phyloP scores from a whole-genome alignment of 2,329 filamentous ascomycete species.

The Dactylella cylindrospora region DNA sequence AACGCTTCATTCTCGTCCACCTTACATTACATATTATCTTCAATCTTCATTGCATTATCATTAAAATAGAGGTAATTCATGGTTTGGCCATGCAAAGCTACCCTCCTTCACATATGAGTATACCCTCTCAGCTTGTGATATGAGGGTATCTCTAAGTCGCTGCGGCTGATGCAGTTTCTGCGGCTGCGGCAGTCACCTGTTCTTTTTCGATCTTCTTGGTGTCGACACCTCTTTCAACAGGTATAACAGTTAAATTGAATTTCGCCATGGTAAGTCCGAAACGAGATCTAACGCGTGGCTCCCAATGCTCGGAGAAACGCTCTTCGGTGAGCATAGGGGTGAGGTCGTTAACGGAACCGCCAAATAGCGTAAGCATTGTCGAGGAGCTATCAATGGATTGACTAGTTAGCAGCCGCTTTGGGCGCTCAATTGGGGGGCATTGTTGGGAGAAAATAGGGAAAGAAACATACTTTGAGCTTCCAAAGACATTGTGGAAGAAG shows the following conservation, averaged over 20 bases:
- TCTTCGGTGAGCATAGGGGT: conserved; percentile 54
- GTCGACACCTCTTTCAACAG: conserved; percentile 52
- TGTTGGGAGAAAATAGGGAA: not conserved
- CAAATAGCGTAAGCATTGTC: conserved; percentile 55
- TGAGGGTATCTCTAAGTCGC: too few relatives aligned
- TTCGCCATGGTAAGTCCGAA: conserved; percentile 54
- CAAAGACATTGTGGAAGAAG: conserved; percentile 53
- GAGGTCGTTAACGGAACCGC: conserved; percentile 52
- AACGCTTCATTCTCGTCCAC: too few relatives aligned
- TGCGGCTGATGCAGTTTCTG: too few relatives aligned
- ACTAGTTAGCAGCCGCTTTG: not conserved
- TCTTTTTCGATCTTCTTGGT: conserved; percentile 46
- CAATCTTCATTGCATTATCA: too few relatives aligned
- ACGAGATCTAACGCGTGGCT: conserved; percentile 52
- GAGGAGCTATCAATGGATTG: conserved; percentile 50
- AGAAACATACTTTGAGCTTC: conserved; percentile 52
- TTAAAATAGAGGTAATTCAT: too few relatives aligned
- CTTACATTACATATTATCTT: too few relatives aligned
- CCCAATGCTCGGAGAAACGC: conserved; percentile 53
- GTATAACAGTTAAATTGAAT: conserved; percentile 53
- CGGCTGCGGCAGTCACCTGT: conserved; percentile 15
- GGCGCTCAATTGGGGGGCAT: too few relatives aligned
- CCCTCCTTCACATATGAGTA: too few relatives aligned
- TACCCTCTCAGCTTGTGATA: too few relatives aligned
- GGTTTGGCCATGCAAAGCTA: too few relatives aligned